Base-by-base conservation (phyloP, 2,329 filamentous ascomycete genomes). In the Ceratocystis colombiana region DNA sequence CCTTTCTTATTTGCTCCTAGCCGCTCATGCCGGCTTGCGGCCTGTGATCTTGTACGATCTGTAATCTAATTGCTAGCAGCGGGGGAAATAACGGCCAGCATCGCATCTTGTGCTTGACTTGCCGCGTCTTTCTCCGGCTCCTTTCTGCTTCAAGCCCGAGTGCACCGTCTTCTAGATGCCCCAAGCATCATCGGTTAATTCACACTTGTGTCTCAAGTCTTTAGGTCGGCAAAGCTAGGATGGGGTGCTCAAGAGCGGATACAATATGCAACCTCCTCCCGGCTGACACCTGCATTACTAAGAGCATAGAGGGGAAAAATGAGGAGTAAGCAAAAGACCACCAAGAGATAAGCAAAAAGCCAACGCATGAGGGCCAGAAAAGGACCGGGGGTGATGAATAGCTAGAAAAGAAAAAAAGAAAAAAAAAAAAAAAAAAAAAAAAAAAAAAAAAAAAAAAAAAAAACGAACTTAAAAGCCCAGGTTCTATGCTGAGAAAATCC, bases 181-280 rank as follows among this genome's bases (percentile, higher is more conserved):
- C 48, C 48, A 53, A 53, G 48, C 48, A 53, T 53, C 20, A 53
- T 28, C 20, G 48, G 22, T 7, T 25, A 53, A 53, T 53, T 53
- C 22, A 28, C 48, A 28, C 25, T 10, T 53, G 20, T 53, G 48
- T 53, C 48, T 53, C 48, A 53, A 53, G 48, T 53, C 25, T 25
- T 17, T 12, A 17, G 25, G 48, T 28, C 1, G 20, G 48, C 15
- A 50, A 12, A 22, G 48, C 17, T 20, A 25, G 17, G n/a, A 50
- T 25, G 7, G 17, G n/a, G 48, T n/a, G 37, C 37, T 41, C 37
- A 15, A 25, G n/a, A 25, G 20, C 3, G 20, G n/a, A 50, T 50
- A 5, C 20, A 41, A 53, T 28, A 53, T 53, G 22, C 8, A 53
- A 41, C 10, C 37, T 41, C 37, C 12, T 41, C 37, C 37, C 37